A percentile compares a stretch with the other conserved stretches of the same genome.
phyloP scores from a whole-genome alignment of 768 basidiomycete genomes.

The Kwoniella newhampshirensis region DNA sequence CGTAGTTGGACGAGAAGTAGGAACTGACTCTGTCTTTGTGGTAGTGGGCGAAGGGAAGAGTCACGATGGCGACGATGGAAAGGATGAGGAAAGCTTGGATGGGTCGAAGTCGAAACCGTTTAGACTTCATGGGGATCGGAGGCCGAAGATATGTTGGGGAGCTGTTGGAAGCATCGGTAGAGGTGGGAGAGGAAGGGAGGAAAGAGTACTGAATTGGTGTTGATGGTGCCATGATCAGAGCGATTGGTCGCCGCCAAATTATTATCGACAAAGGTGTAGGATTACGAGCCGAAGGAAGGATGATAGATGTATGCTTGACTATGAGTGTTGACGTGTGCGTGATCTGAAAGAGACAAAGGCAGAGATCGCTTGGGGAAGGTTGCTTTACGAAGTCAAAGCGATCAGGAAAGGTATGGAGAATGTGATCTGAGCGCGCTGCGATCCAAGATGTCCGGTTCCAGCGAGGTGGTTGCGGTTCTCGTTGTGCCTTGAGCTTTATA shows the following conservation, averaged over 20 bases:
- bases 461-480: too few species aligned
- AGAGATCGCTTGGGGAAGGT: too few species aligned
- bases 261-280: not conserved
- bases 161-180: not conserved
- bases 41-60: slow-evolving; percentile 15
- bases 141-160: slow-evolving; percentile 4
- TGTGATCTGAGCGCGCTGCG: too few species aligned
- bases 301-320: slow-evolving; percentile 6
- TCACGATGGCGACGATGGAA: slow-evolving; percentile 16
- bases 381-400: too few species aligned
- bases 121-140: not conserved
- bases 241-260: too few species aligned
- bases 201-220: slow-evolving; percentile 8
- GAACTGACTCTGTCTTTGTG: slow-evolving; percentile 11
- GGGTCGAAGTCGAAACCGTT: slow-evolving; percentile 16
- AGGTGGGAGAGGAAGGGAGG: slow-evolving; percentile 10
- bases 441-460: too few species aligned
- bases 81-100: slow-evolving; percentile 21
- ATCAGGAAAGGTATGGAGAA: too few species aligned
- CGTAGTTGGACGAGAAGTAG: slow-evolving; percentile 11
- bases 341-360: too few species aligned
- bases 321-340: too few species aligned
- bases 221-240: slow-evolving; percentile 13
- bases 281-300: not conserved
- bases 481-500: too few species aligned